Evolutionary conservation across 2,329 filamentous ascomycete genomes (phyloP).

Genomic region (Penicillium sp.): DNA sequence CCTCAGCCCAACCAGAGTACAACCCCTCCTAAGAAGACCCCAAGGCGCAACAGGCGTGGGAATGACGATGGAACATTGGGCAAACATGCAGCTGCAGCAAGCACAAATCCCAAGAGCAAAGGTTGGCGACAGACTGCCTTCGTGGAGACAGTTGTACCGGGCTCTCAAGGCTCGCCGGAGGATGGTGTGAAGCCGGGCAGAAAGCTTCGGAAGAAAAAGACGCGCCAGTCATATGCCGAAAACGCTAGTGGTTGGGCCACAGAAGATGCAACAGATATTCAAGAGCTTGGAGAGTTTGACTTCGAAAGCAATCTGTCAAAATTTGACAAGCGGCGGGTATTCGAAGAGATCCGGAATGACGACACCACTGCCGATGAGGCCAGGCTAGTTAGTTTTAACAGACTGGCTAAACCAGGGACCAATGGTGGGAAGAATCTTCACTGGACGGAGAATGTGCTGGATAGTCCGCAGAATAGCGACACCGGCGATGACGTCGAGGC

Average conservation of each 20-base stretch:
- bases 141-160: conserved; percentile 47
- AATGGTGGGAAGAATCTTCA: conserved; percentile 84
- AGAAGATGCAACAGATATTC: conserved; percentile 89
- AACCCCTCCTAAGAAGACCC: conserved; percentile 20
- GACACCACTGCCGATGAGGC: conserved; percentile 85
- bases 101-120: conserved; percentile 48
- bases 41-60: conserved; percentile 44
- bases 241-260: conserved; percentile 84
- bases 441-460: conserved; percentile 84
- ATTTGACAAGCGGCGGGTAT: conserved; percentile 88
- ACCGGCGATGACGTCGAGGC: conserved; percentile 55
- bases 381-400: conserved; percentile 85
- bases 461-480: conserved; percentile 65
- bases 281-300: conserved; percentile 90
- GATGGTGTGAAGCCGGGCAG: conserved; percentile 23
- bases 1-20: conserved; percentile 18
- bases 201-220: conserved; percentile 44
- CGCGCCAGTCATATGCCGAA: conserved; percentile 45
- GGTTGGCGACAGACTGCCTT: conserved; percentile 64
- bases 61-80: conserved; percentile 39
- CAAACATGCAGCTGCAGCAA: conserved; percentile 30
- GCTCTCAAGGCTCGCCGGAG: conserved; percentile 38
- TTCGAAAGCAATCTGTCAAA: conserved; percentile 85
- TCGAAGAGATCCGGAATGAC: conserved; percentile 84
- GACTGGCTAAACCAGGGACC: conserved; percentile 59